Conservation (phyloP, 768 basidiomycete species). For the Trametopsis cervina region DNA sequence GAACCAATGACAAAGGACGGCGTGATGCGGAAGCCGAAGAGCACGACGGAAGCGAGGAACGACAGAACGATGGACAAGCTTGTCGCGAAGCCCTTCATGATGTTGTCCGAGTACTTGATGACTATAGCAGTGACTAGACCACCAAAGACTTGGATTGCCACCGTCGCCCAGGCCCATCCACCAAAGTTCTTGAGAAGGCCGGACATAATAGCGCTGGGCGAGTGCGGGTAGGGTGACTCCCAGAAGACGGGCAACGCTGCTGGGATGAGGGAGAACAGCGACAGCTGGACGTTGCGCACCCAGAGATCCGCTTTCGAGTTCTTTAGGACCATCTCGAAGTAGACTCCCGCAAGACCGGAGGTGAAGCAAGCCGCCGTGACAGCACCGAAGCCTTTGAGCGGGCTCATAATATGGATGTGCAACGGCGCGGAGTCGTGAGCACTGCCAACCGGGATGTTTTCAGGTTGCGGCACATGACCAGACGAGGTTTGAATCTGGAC, state of each 20-base stretch:
- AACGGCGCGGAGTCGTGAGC: slow-evolving; percentile 48
- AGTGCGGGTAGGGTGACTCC: slow-evolving; percentile 34
- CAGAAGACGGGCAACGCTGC: slow-evolving; percentile 78
- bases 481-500: slow-evolving; percentile 85
- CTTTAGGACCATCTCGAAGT: slow-evolving; percentile 93
- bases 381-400: slow-evolving; percentile 75
- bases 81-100: slow-evolving; percentile 96
- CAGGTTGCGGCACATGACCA: slow-evolving; percentile 26
- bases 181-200: slow-evolving; percentile 81
- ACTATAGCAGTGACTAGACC: slow-evolving; percentile 92
- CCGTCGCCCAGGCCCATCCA: slow-evolving; percentile 93
- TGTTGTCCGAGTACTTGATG: slow-evolving; percentile 96
- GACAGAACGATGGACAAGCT: slow-evolving; percentile 90
- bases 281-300: slow-evolving; percentile 87
- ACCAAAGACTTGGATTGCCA: slow-evolving; percentile 83
- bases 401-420: slow-evolving; percentile 72
- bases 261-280: slow-evolving; percentile 85
- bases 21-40: slow-evolving; percentile 90
- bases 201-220: slow-evolving; percentile 27
- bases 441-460: slow-evolving; percentile 12
- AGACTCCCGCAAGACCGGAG: slow-evolving; percentile 85
- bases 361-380: slow-evolving; percentile 85
- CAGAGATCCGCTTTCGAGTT: slow-evolving; percentile 78
- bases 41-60: slow-evolving; percentile 85
- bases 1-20: slow-evolving; percentile 82